These are phyloP conservation scores for Beauveria caledonica DNA, from an alignment of 2,329 filamentous ascomycete species.

Conservation along the genomic window DNA sequence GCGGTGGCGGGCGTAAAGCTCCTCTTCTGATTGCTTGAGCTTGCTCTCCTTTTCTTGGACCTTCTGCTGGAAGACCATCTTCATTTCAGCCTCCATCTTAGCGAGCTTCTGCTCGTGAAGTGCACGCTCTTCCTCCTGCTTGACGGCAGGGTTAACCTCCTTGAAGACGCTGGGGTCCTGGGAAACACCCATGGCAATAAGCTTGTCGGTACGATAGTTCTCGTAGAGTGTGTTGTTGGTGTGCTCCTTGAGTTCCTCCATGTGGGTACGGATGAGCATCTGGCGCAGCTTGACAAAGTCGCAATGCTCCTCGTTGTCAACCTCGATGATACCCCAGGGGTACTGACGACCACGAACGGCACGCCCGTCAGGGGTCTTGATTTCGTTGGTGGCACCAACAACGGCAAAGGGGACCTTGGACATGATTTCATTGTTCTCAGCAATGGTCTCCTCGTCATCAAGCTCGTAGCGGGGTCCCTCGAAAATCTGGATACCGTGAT, in stretches of 20 bases:
- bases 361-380: slow-evolving; percentile 82
- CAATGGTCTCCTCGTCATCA: slow-evolving; percentile 98
- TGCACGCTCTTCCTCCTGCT: slow-evolving; percentile 97
- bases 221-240: slow-evolving; percentile 99
- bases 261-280: slow-evolving; percentile 99
- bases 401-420: slow-evolving; percentile 98
- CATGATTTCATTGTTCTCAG: slow-evolving; percentile 99
- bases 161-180: slow-evolving; percentile 99
- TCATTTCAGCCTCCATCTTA: slow-evolving; percentile 99
- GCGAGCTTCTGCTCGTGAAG: slow-evolving; percentile 99
- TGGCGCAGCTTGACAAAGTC: slow-evolving; percentile 99
- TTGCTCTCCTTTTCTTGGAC: slow-evolving; percentile 99
- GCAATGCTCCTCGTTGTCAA: slow-evolving; percentile 99
- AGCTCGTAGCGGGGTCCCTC: slow-evolving; percentile 97
- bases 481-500: slow-evolving; percentile 98
- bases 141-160: slow-evolving; percentile 99
- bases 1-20: slow-evolving; percentile 93
- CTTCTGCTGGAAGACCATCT: slow-evolving; percentile 99
- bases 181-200: slow-evolving; percentile 94
- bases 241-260: slow-evolving; percentile 99
- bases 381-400: slow-evolving; percentile 92
- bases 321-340: slow-evolving; percentile 97
- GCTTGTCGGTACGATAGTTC: slow-evolving; percentile 99
- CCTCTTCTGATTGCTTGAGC: slow-evolving; percentile 97
- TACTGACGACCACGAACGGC: slow-evolving; percentile 94